Evolutionary conservation across 257 asterid species (phyloP).

Genomic region (Solanum megistacrolobum): DNA sequence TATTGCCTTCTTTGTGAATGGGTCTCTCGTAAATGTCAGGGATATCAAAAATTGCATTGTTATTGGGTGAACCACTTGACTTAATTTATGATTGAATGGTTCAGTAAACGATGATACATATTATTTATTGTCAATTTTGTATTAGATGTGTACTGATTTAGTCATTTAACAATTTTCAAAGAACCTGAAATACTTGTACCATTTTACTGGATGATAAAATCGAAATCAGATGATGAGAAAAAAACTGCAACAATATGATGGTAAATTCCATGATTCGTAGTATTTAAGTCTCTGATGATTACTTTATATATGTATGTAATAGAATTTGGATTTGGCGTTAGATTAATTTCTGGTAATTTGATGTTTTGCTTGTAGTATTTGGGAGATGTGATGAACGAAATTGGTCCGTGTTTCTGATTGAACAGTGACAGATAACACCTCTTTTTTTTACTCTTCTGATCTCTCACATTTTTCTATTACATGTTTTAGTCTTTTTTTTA

Average conservation of each 20-base stretch:
- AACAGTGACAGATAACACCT: conserved; percentile 24
- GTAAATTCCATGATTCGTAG: conserved; percentile 31
- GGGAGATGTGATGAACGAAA: conserved; percentile 29
- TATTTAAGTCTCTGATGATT: conserved; percentile 61
- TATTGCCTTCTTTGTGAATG: not conserved
- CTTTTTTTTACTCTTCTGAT: conserved; percentile 30
- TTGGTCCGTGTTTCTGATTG: conserved; percentile 57
- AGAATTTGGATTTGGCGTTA: not conserved
- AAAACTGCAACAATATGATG: conserved; percentile 47
- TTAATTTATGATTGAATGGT: not conserved
- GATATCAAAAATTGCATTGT: not conserved
- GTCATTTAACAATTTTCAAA: not conserved
- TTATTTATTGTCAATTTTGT: too few species aligned
- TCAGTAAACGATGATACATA: not conserved
- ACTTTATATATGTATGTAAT: not conserved
- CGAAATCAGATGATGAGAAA: conserved; percentile 34
- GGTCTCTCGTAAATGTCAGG: conserved; percentile 1
- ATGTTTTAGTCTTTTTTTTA: not conserved
- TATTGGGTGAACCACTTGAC: not conserved
- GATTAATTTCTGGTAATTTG: not conserved
- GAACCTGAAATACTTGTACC: too few species aligned
- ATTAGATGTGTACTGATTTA: not conserved
- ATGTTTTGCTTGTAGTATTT: not conserved
- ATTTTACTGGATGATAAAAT: not conserved
- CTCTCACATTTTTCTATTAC: conserved; percentile 2